Evolutionary conservation across 257 asterid species (phyloP), one percentile per base, ranked within the genome.

Genomic region (Eustoma russellianum): DNA sequence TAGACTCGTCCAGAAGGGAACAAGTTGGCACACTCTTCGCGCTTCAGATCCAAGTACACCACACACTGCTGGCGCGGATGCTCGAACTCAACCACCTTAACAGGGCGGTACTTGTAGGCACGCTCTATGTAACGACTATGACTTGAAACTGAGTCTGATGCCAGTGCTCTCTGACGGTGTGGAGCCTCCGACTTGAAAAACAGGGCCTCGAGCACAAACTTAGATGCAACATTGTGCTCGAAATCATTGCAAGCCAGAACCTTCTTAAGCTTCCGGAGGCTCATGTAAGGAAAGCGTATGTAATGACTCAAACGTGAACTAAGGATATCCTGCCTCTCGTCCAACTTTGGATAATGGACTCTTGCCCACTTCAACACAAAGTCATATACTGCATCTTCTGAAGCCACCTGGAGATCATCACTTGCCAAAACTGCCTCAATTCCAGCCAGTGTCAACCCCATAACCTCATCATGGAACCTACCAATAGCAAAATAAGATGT

Each of bases 351-450:
- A 63, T 80, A 82, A 62, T 77, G 89, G 33, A 77, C 43, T 62
- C 83, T 74, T 5, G 89, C 69, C 98, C 98, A 91, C 70, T 84
- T 84, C 45, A 87, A 63, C 0, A 78, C 90, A 41, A 91, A 82
- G 71, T 91, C 96, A 9, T 80, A 91, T 15, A 87, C 96, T 24
- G 95, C 90, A 67, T 91, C 96, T 67, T 91, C 98, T 28, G 95
- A 86, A 15, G 94, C 85, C 49, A 87, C 94, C 67, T 82, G 96
- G 57, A 91, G 92, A 51, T 80, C 93, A 30, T 87, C 96, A 47
- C 98, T 87, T 17, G 87, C 76, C 71, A 91, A 64, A 62, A 91
- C 53, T 35, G 96, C 94, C 74, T 91, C 94, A 5, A 91, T 74
- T 52, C 98, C 96, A 62, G 96, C 89, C 24, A 87, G 78, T 34